Percentiles rank a stretch among this genome's conserved stretches.
phyloP scores from a whole-genome alignment of 805 yeast genomes.

The Starmerella riodocensis region DNA sequence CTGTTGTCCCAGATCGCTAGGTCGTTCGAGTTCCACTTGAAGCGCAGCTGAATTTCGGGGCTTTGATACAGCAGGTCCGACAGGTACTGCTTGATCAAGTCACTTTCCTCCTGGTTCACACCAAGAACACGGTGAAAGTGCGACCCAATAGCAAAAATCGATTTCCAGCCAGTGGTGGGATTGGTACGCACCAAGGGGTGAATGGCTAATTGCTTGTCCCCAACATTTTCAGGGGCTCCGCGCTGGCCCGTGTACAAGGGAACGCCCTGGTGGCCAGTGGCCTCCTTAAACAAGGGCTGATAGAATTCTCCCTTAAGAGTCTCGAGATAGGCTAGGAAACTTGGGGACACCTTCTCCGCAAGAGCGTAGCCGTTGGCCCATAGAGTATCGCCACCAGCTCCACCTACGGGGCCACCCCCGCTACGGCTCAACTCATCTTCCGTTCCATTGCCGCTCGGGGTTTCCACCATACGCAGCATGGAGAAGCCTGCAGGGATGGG shows the following conservation, averaged over 20 bases:
- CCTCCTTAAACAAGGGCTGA: slow-evolving; percentile 33
- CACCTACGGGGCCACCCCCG: slow-evolving; percentile 20
- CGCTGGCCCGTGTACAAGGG: slow-evolving; percentile 36
- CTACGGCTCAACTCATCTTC: slow-evolving; percentile 9
- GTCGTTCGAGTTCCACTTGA: slow-evolving; percentile 41
- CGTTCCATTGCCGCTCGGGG: slow-evolving; percentile 35
- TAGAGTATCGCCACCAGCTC: slow-evolving; percentile 38
- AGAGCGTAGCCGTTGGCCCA: slow-evolving; percentile 44
- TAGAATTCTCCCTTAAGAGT: slow-evolving; percentile 31
- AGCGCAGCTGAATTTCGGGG: slow-evolving; percentile 43
- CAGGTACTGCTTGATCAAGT: slow-evolving; percentile 36
- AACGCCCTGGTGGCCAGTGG: slow-evolving; percentile 32
- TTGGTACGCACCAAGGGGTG: slow-evolving; percentile 54
- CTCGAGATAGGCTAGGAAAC: slow-evolving; percentile 35
- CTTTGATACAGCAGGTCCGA: slow-evolving; percentile 37
- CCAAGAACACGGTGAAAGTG: slow-evolving; percentile 43
- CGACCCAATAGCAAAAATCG: slow-evolving; percentile 40
- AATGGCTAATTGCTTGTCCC: slow-evolving; percentile 30
- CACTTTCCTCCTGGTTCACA: slow-evolving; percentile 39
- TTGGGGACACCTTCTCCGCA: slow-evolving; percentile 40
- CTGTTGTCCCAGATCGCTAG: slow-evolving; percentile 53
- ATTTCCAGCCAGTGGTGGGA: slow-evolving; percentile 53
- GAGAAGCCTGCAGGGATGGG: slow-evolving; percentile 45
- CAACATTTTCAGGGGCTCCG: slow-evolving; percentile 22
- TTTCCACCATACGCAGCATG: slow-evolving; percentile 37